Evolutionary conservation across 2,329 filamentous ascomycete species (phyloP), one percentile per base, ranked within the genome.

Genomic region (Hypoxylon sp.): DNA sequence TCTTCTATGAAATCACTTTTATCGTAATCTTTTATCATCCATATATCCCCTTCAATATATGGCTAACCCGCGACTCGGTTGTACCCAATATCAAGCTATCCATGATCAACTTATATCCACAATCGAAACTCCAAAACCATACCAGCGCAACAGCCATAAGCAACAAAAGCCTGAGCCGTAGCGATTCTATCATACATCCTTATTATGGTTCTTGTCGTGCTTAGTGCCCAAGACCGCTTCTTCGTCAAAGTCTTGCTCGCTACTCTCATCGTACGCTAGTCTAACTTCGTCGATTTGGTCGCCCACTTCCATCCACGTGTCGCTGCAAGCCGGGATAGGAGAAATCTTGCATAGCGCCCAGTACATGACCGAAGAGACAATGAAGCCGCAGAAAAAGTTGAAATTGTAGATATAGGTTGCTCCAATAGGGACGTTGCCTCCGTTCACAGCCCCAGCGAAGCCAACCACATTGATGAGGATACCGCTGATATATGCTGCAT

Each of bases 401-500:
- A 97, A 67, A 60, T 91, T 89, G 76, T 96, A 97, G 52, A 97
- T 84, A 67, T 95, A 95, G 1, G 81, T 84, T 2, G 93, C 92
- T 1, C 88, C 91, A 4, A 82, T 75, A 0, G 93, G 92, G 0
- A 96, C 90, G 1, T 62, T 57, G 11, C 60, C 63, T 12, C 65
- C 69, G 1, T 90, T 90, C 17, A 96, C 81, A 0, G 89, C 91
- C 2, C 90, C 91, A 1, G 86, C 91, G 60, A 97, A 97, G 0
- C 92, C 92, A 3, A 96, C 90, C 3, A 97, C 89, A 63, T 96
- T 96, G 76, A 96, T 87, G 4, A 94, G 68, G 55, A 96, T 95
- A 8, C 91, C 91, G 1, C 82, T 76, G 51, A 96, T 81, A 69
- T 96, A 96, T 0, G 92, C 89, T 0, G 77, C 81, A 63, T 96